Percentiles rank a stretch among this genome's conserved stretches.
These are phyloP conservation scores for Aspergillus neoniger DNA, from an alignment of 2,329 filamentous ascomycete genomes.

Conservation along the genomic window DNA sequence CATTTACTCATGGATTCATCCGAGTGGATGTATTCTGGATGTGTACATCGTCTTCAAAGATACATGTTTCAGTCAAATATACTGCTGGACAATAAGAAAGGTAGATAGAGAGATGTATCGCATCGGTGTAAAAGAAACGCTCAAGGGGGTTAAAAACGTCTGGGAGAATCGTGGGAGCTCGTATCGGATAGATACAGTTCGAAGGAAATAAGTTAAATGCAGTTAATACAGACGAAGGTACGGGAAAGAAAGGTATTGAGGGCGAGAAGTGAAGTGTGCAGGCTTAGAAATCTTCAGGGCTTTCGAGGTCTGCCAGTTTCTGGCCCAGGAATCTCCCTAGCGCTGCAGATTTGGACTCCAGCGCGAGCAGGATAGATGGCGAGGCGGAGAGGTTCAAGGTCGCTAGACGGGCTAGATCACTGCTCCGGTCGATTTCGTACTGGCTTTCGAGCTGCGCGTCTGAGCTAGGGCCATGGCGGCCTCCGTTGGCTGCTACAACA, in stretches of 20 bases:
- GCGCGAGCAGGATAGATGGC: conserved; percentile 41
- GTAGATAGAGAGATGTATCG: background rate
- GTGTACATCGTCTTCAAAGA: background rate
- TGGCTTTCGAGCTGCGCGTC: conserved; percentile 37
- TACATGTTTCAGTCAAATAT: background rate
- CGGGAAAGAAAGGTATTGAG: background rate
- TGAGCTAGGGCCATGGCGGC: conserved; percentile 14
- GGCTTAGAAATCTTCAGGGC: conserved; percentile 44
- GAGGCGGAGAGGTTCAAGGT: conserved; percentile 43
- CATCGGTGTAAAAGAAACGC: background rate
- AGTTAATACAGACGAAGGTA: background rate
- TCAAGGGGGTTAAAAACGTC: background rate
- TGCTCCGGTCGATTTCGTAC: conserved; percentile 43
- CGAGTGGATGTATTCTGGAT: background rate
- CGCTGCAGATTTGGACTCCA: conserved; percentile 47
- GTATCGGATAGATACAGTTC: background rate
- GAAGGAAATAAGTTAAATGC: background rate
- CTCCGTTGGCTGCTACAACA: background rate
- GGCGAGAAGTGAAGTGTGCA: background rate
- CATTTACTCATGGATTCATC: background rate
- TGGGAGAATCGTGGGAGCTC: conserved; percentile 1
- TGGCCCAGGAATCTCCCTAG: conserved; percentile 43
- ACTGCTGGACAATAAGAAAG: background rate
- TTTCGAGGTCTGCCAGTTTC: conserved; percentile 44
- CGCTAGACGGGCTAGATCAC: conserved; percentile 41